Evolutionary conservation across 192 early-diverging fungal species (phyloP), one percentile per base, ranked within the genome.

Genomic region (Coemansia nantahalensis): DNA sequence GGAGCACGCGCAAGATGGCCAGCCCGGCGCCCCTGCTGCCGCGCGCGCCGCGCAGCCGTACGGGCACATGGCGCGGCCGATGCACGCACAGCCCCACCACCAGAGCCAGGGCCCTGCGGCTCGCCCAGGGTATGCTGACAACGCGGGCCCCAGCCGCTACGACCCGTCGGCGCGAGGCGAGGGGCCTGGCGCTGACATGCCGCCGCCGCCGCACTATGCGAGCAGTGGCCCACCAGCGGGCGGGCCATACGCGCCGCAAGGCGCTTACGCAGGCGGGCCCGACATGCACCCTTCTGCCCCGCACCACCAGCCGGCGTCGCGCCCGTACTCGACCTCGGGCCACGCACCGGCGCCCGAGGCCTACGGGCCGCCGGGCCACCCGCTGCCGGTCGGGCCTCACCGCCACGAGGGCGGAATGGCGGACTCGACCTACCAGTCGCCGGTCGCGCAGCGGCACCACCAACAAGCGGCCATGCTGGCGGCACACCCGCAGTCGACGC

Each of bases 361-460:
- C 0, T 64, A 70, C 31, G 33, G 48, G 1, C 47, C 51, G 1
- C 54, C 59, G 12, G 34, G 45, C 3, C 68, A 54, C 45, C 39
- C 52, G 7, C 31, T 37, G 23, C 30, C 58, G 5, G 31, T 59
- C n/a, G 70, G 70, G 10, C 30, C 59, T 1, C 53, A 53, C 34
- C 63, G 65, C 34, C 30, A 24, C 30, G 64, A 75, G 5, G 54
- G 61, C 36, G 49, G 47, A 2, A 46, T 41, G 11, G 48, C 47
- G 47, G 28, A 39, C 0, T 75, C 72, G 53, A 56, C 65, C 4
- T 54, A 66, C 16, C 54, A 68, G 4, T 75, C 72, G 7, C 72
- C 72, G 6, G 56, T 45, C 17, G 6, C 44, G 49, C 13, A 56
- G 10, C 31, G 31, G 31, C 31, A 32, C 5, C 31, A 32, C 12